Evolutionary conservation across 495 filamentous ascomycete species (phyloP).

Genomic region (Apiosordaria backusii): DNA sequence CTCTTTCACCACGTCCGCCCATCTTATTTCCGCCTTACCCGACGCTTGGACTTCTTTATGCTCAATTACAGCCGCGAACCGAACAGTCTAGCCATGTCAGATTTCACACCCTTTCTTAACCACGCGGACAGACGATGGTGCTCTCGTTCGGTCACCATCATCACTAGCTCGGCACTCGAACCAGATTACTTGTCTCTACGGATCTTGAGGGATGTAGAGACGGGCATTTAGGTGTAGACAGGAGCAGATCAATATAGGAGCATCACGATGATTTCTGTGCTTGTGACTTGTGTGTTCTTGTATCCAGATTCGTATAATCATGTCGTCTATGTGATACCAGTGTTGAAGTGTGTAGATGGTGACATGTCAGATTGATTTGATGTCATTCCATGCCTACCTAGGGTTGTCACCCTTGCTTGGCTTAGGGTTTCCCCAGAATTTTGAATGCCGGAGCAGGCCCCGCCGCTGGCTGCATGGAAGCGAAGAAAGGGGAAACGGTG

Average conservation of each 20-base stretch:
- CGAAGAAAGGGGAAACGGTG: background rate
- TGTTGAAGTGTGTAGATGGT: background rate
- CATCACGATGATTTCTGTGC: constrained; percentile 16
- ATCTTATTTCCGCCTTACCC: constrained; percentile 16
- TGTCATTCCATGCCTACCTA: background rate
- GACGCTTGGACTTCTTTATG: constrained; percentile 19
- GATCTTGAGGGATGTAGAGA: constrained; percentile 26
- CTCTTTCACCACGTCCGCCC: constrained; percentile 8
- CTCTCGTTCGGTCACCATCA: background rate
- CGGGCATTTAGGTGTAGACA: constrained; percentile 24
- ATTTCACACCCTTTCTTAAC: background rate
- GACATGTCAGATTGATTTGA: background rate
- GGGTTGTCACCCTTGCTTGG: background rate
- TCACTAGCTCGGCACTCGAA: background rate
- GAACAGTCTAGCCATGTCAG: constrained; percentile 16
- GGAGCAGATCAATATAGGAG: constrained; percentile 29
- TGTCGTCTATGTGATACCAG: no score
- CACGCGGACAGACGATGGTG: background rate
- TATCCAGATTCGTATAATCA: no score
- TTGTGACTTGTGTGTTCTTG: background rate
- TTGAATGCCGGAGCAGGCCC: background rate
- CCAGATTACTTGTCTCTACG: constrained; percentile 15
- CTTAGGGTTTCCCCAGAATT: background rate
- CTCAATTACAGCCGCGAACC: constrained; percentile 16
- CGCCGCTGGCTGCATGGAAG: background rate